phyloP scores from a whole-genome alignment of 73 alveolate genomes.

The Halteria grandinella region DNA sequence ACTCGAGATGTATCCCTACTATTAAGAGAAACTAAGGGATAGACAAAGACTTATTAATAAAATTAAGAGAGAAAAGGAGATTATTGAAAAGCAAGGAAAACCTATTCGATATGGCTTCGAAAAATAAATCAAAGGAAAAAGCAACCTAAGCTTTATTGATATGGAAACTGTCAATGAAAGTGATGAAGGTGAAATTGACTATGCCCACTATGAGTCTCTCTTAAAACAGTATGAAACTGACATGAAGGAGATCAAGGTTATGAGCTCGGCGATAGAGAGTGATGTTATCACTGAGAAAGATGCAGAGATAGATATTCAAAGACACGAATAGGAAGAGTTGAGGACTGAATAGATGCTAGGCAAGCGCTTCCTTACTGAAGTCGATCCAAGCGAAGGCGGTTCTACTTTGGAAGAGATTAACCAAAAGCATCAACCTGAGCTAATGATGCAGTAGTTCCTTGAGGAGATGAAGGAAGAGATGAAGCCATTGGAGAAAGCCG shows the following conservation, averaged over 20 bases:
- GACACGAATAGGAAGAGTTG: slow-evolving; percentile 9
- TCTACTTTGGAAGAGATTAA: slow-evolving; percentile 12
- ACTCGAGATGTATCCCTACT: slow-evolving; percentile 19
- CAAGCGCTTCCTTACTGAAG: slow-evolving; percentile 7
- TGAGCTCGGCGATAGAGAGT: background rate
- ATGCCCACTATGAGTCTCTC: background rate
- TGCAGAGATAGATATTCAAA: background rate
- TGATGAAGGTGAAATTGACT: slow-evolving; percentile 10
- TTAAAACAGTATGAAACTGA: slow-evolving; percentile 19
- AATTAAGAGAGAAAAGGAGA: background rate
- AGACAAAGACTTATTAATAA: background rate
- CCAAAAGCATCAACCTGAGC: background rate
- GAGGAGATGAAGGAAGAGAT: background rate
- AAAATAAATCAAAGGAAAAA: slow-evolving; percentile 2
- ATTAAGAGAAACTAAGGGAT: slow-evolving; percentile 8
- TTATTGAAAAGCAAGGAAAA: background rate
- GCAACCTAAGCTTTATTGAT: background rate
- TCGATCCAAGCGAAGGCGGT: slow-evolving; percentile 34
- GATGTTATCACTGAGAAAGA: slow-evolving; percentile 10
- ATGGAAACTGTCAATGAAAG: background rate
- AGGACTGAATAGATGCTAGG: slow-evolving; percentile 4
- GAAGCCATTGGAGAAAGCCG: background rate
- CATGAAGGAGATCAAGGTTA: background rate
- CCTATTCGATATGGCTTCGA: slow-evolving; percentile 17
- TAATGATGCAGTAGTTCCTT: background rate